Percentiles rank a stretch among this genome's conserved stretches.
Conservation (phyloP, 805 yeast species). For the Spathaspora boniae region DNA sequence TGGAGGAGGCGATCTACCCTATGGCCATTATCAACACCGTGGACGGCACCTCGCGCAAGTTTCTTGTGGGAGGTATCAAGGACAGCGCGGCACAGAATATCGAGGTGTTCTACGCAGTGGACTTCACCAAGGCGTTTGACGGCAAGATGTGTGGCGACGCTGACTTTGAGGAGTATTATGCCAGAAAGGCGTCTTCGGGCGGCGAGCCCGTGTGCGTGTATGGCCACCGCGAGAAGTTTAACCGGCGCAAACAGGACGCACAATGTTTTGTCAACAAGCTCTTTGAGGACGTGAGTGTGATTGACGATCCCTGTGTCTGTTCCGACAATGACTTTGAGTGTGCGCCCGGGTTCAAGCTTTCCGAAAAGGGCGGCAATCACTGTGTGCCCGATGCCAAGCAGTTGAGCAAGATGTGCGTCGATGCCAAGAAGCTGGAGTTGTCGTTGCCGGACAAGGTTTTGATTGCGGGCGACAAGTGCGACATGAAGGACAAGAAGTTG, state of each 20-base stretch:
- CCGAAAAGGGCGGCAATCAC: slow-evolving; percentile 25
- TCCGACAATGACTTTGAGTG: slow-evolving; percentile 69
- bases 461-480: slow-evolving; percentile 46
- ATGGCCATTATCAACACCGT: slow-evolving; percentile 50
- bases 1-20: slow-evolving; percentile 45
- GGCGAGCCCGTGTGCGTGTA: slow-evolving; percentile 51
- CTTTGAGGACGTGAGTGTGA: slow-evolving; percentile 43
- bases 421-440: slow-evolving; percentile 18
- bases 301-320: slow-evolving; percentile 63
- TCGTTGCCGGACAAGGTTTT: slow-evolving; percentile 37
- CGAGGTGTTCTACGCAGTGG: slow-evolving; percentile 38
- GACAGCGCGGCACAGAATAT: slow-evolving; percentile 10
- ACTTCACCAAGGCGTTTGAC: slow-evolving; percentile 55
- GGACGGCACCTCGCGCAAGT: slow-evolving; percentile 66
- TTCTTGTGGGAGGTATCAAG: slow-evolving; percentile 47
- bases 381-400: slow-evolving; percentile 43
- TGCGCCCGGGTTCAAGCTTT: slow-evolving; percentile 40
- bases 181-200: slow-evolving; percentile 35
- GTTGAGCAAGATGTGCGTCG: slow-evolving; percentile 23
- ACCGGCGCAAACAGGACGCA: slow-evolving; percentile 61
- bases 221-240: slow-evolving; percentile 65
- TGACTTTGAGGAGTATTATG: slow-evolving; percentile 67
- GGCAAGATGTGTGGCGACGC: slow-evolving; percentile 41
- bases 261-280: slow-evolving; percentile 56
- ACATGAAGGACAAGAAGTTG: slow-evolving; percentile 18